phyloP scores from a whole-genome alignment of 495 filamentous ascomycete species.

The Penicillium mononematosum region DNA sequence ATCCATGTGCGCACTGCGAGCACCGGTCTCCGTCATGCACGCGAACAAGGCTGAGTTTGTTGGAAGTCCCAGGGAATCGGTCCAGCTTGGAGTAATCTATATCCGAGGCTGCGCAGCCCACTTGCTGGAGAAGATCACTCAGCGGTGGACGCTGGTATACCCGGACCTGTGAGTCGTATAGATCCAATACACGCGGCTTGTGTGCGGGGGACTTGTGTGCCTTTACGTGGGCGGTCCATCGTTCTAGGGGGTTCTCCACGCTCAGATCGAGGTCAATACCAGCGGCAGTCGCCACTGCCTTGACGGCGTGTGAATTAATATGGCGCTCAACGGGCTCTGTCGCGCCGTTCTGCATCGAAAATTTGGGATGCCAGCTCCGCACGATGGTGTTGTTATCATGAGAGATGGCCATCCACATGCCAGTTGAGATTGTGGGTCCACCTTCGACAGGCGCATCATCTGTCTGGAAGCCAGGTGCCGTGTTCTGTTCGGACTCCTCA shows the following conservation, averaged over 20 bases:
- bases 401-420: slow-evolving; percentile 66
- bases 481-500: slow-evolving; percentile 12
- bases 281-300: slow-evolving; percentile 51
- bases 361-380: slow-evolving; percentile 63
- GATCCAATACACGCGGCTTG: slow-evolving; percentile 37
- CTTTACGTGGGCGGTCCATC: slow-evolving; percentile 54
- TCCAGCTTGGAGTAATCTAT: slow-evolving; percentile 44
- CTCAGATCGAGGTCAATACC: slow-evolving; percentile 71
- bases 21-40: slow-evolving; percentile 70
- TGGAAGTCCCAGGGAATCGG: slow-evolving; percentile 39
- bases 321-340: slow-evolving; percentile 46
- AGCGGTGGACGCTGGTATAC: slow-evolving; percentile 47
- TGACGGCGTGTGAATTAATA: slow-evolving; percentile 70
- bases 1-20: slow-evolving; percentile 62
- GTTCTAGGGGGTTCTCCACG: slow-evolving; percentile 57
- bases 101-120: slow-evolving; percentile 30
- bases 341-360: slow-evolving; percentile 33
- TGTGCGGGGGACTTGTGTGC: slow-evolving; percentile 22
- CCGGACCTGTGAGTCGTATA: slow-evolving; percentile 47
- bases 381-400: slow-evolving; percentile 65
- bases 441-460: slow-evolving; percentile 26
- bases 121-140: slow-evolving; percentile 37
- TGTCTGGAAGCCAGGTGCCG: slow-evolving; percentile 34
- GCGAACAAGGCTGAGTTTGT: slow-evolving; percentile 56
- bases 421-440: slow-evolving; percentile 37